Conservation (phyloP, 768 basidiomycete species). For the Lactifluus hygrophoroides region DNA sequence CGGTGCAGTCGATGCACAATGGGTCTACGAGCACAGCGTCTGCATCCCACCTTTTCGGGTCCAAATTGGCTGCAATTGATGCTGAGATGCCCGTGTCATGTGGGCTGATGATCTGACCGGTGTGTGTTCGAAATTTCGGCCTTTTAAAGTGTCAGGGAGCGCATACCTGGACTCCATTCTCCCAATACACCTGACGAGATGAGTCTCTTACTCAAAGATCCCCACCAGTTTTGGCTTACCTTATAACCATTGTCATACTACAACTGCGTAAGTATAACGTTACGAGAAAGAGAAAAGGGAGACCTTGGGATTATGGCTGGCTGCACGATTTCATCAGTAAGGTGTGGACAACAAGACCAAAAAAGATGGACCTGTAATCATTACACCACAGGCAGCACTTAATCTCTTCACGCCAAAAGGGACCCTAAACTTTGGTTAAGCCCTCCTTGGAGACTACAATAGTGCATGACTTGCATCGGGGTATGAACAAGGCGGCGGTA, state of each 20-base stretch:
- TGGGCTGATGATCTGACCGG: constrained; percentile 66
- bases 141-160: not conserved
- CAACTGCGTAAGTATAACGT: not conserved
- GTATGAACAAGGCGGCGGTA: constrained; percentile 69
- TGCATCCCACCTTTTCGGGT: constrained; percentile 40
- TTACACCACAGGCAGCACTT: constrained; percentile 72
- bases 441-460: not conserved
- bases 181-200: constrained; percentile 68
- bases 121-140: constrained; percentile 6
- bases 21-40: constrained; percentile 32
- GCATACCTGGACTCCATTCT: constrained; percentile 72
- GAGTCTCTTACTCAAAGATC: not conserved
- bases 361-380: constrained; percentile 65
- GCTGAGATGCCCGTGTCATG: constrained; percentile 72
- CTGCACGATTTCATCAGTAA: constrained; percentile 28
- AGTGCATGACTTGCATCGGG: constrained; percentile 46
- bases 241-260: constrained; percentile 88
- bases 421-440: constrained; percentile 40
- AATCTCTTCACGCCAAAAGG: constrained; percentile 66
- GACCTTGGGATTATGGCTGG: constrained; percentile 86
- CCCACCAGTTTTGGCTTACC: constrained; percentile 29
- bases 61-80: constrained; percentile 52
- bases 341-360: not conserved
- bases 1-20: constrained; percentile 48
- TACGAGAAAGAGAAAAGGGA: constrained; percentile 2